phyloP scores from a whole-genome alignment of 2,329 filamentous ascomycete genomes.

The Didymosphaeria variabile region DNA sequence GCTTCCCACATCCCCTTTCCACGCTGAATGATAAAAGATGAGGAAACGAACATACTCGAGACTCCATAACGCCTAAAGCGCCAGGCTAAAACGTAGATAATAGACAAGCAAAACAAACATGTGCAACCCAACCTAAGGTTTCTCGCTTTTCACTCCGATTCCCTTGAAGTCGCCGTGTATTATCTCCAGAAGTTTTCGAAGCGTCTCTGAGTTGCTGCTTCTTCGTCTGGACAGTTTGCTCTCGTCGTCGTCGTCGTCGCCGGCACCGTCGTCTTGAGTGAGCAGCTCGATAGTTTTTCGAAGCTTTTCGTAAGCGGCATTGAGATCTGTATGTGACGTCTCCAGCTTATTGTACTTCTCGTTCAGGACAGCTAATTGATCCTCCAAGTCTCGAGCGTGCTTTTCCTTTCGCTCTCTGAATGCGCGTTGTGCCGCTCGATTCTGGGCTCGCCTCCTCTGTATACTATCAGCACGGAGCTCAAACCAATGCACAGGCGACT shows the following conservation, averaged over 20 bases:
- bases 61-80: conserved; percentile 22
- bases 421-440: conserved; percentile 68
- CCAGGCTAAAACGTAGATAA: conserved; percentile 23
- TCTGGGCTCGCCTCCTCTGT: conserved; percentile 67
- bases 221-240: conserved; percentile 30
- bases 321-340: conserved; percentile 60
- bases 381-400: conserved; percentile 70
- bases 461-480: conserved; percentile 19
- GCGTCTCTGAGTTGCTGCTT: conserved; percentile 45
- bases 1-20: conserved; percentile 12
- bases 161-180: conserved; percentile 49
- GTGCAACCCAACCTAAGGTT: conserved; percentile 14
- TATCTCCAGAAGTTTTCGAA: conserved; percentile 50
- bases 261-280: conserved; percentile 46
- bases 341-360: conserved; percentile 65
- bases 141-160: conserved; percentile 34
- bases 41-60: conserved; percentile 9
- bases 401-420: conserved; percentile 72
- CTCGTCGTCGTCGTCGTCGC: conserved; percentile 40
- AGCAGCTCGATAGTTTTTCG: conserved; percentile 51
- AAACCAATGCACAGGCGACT: not conserved
- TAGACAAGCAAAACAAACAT: conserved; percentile 24
- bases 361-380: conserved; percentile 62
- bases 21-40: conserved; percentile 14
- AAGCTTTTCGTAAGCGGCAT: conserved; percentile 51